phyloP scores from a whole-genome alignment of 768 basidiomycete genomes.

The Tephrocybe sp. region DNA sequence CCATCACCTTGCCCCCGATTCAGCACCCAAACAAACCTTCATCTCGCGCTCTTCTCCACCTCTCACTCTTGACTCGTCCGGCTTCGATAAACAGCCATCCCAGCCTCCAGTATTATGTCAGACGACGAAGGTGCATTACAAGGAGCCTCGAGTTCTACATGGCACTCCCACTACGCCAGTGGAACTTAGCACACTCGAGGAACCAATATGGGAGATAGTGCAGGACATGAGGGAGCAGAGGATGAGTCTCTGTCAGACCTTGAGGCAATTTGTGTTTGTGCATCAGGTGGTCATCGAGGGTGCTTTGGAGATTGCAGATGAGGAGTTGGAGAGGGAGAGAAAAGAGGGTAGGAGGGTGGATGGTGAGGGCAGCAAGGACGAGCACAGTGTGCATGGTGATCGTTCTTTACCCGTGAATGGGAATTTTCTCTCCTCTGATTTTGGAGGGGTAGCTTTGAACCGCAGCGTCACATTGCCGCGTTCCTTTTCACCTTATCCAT shows the following conservation, averaged over 20 bases:
- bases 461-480: constrained; percentile 1
- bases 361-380: constrained; percentile 13
- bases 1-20: background rate
- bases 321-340: constrained; percentile 46
- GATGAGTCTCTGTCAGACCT: constrained; percentile 94
- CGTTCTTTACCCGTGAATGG: background rate
- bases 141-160: constrained; percentile 61
- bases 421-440: background rate
- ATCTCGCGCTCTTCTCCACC: constrained; percentile 3
- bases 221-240: constrained; percentile 95
- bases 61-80: background rate
- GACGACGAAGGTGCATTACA: constrained; percentile 48
- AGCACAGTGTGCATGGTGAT: constrained; percentile 6
- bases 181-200: constrained; percentile 58
- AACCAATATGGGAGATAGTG: constrained; percentile 79
- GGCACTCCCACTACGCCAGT: constrained; percentile 47
- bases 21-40: background rate
- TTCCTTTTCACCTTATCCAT: constrained; percentile 6
- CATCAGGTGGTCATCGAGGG: constrained; percentile 85
- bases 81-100: background rate
- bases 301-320: constrained; percentile 71
- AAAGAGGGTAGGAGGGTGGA: constrained; percentile 12
- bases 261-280: constrained; percentile 93
- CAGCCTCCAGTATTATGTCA: background rate
- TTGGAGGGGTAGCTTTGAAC: background rate